Evolutionary conservation across 2,329 filamentous ascomycete species (phyloP), one percentile per base, ranked within the genome.

Genomic region (Capronia coronata): DNA sequence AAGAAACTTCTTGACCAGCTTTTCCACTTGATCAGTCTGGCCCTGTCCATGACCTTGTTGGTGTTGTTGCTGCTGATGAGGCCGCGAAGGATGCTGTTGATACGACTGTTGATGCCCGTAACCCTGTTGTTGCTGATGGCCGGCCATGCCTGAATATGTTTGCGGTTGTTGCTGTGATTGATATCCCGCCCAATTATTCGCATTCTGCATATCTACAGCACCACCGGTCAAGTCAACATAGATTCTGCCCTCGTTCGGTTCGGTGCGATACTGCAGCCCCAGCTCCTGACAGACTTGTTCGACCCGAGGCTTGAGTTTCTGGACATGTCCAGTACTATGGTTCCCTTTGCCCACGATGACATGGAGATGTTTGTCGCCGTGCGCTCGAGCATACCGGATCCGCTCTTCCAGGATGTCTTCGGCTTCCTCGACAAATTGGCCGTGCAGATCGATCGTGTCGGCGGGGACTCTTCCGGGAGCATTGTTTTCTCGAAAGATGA

Each of bases 331-430:
- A 8, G 71, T 73, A 43, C 82, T 87, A 71, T 98, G 93, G 67
- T 94, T 93, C 2, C 93, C 93, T 69, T 91, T 94, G 63, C 93
- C 93, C 23, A 97, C 91, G 63, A 98, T 96, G 34, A 94, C 90
- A 70, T 95, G 89, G 48, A 98, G 72, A 70, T 95, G 87, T 16
- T 74, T 80, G 71, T 94, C 84, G 0, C 87, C 87, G 29, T 80
- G 77, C 46, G 77, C 68, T 65, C 81, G 80, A 51, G 89, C 89
- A 59, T 86, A 83, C 59, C 80, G 79, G 63, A 98, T 94, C 59
- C 93, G 78, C 68, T 87, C 76, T 71, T 91, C 87, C 18, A 97
- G 74, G 49, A 96, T 93, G 57, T 87, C 80, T 73, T 95, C 89
- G 3, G 93, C 93, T 72, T 97, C 93, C 66, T 95, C 87, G 51